A percentile compares a stretch with the other conserved stretches of the same genome.
These are phyloP conservation scores for Phialophora chinensis DNA, from an alignment of 2,329 filamentous ascomycete species.

Conservation along the genomic window DNA sequence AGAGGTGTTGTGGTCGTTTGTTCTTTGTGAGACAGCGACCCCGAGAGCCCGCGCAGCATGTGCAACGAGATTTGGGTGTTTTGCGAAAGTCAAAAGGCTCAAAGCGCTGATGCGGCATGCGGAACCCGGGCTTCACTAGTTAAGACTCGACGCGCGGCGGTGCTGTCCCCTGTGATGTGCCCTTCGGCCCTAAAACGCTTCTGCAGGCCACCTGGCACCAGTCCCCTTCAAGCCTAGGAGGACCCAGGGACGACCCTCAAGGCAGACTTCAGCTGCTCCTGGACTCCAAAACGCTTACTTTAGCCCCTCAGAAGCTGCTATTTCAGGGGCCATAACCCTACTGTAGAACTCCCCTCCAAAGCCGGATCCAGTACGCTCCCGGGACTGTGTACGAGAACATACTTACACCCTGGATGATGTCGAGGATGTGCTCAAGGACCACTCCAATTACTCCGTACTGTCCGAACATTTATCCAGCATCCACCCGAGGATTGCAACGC, in stretches of 20 bases:
- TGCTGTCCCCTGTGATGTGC: slow-evolving; percentile 14
- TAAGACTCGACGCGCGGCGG: slow-evolving; percentile 24
- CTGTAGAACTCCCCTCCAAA: not conserved
- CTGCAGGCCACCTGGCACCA: slow-evolving; percentile 2
- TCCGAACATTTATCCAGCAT: not conserved
- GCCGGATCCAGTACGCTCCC: not conserved
- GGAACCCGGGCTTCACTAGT: not conserved
- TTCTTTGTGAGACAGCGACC: slow-evolving; percentile 6
- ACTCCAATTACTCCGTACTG: not conserved
- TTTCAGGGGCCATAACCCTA: not conserved
- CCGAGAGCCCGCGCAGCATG: slow-evolving; percentile 3
- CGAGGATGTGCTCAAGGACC: not conserved
- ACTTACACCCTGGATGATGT: not conserved
- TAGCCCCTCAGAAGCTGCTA: slow-evolving; percentile 2
- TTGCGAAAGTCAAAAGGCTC: slow-evolving; percentile 11
- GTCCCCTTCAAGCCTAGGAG: not conserved
- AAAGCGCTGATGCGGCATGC: slow-evolving; percentile 4
- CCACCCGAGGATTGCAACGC: not conserved
- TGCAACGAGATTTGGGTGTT: slow-evolving; percentile 14
- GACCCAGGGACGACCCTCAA: not conserved
- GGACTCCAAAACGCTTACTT: not conserved
- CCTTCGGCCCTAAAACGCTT: slow-evolving; percentile 2
- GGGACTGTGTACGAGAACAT: not conserved
- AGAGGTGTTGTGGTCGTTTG: slow-evolving; percentile 5
- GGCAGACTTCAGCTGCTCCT: slow-evolving; percentile 2